Evolutionary conservation across 169 alveolate genomes (phyloP), one percentile per base, ranked within the genome.

Genomic region (Miamiensis avidus): DNA sequence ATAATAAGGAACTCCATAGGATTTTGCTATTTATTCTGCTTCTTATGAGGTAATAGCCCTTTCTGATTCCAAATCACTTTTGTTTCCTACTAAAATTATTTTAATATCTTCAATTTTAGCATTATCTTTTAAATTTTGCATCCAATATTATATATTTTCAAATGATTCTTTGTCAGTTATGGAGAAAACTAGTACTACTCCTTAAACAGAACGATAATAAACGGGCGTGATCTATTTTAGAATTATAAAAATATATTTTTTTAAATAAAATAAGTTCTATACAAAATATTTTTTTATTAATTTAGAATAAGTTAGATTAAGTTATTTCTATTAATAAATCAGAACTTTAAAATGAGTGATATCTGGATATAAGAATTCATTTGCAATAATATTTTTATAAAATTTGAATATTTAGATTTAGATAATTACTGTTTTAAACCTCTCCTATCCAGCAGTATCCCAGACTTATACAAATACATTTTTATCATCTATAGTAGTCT

Each of bases 121-220:
- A 29, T 76, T 27, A 27, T 87, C 85, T 30, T 83, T 34, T 26
- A 94, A 65, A 74, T 91, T 82, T 32, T 81, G 74, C 33, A 84
- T 78, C 95, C 95, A 93, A 33, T 85, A 75, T 30, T 93, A 88
- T 15, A 93, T 79, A 65, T 88, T 88, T 29, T 89, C 89, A 82
- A 92, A 95, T 64, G 92, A 79, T 30, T 77, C 33, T 75, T 65
- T 81, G 31, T 83, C 90, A 26, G 93, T 86, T 34, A 93, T 81
- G 84, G 93, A 95, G 87, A 82, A 95, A 15, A 95, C 95, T 33
- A 95, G 82, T 29, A 89, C 74, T 29, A 92, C 94, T 30, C 95
- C 96, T 31, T 83, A 88, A 4, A 81, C 90, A 31, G 72, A 69
- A 34, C 82, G 65, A 69, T 85, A 85, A 33, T 85, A 85, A 72